Evolutionary conservation across 805 yeast species (phyloP).

Genomic region (Kregervanrija delftensis): DNA sequence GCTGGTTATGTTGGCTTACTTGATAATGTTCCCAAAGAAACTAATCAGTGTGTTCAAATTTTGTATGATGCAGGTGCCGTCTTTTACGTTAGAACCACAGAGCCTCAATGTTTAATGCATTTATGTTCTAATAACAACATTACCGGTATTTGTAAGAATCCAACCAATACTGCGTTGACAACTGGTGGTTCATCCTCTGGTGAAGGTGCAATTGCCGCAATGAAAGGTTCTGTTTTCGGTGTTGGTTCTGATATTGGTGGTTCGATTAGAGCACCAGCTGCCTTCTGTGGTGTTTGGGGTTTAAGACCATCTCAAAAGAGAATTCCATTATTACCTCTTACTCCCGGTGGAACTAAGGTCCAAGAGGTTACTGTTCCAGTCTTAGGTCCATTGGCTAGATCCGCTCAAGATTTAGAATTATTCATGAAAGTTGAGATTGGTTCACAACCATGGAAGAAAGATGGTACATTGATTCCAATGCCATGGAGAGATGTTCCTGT

Average conservation of each 20-base stretch:
- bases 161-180: slow-evolving; percentile 37
- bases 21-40: slow-evolving; percentile 33
- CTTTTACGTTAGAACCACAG: slow-evolving; percentile 48
- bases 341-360: slow-evolving; percentile 34
- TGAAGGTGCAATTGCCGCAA: slow-evolving; percentile 41
- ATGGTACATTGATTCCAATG: slow-evolving; percentile 39
- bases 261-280: slow-evolving; percentile 49
- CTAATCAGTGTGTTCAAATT: slow-evolving; percentile 33
- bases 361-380: slow-evolving; percentile 41
- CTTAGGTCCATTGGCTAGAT: slow-evolving; percentile 41
- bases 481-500: slow-evolving; percentile 40
- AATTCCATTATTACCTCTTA: slow-evolving; percentile 33
- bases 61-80: slow-evolving; percentile 49
- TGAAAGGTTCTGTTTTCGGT: slow-evolving; percentile 38
- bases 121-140: slow-evolving; percentile 50
- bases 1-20: slow-evolving; percentile 39
- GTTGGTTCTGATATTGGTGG: slow-evolving; percentile 39
- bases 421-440: slow-evolving; percentile 39
- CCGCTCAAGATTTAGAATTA: slow-evolving; percentile 42
- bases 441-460: slow-evolving; percentile 50
- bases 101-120: slow-evolving; percentile 51
- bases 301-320: slow-evolving; percentile 44
- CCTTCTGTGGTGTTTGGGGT: slow-evolving; percentile 44
- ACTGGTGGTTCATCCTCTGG: slow-evolving; percentile 55
- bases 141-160: slow-evolving; percentile 45